A percentile compares a stretch with the other conserved stretches of the same genome.
phyloP scores from a whole-genome alignment of 1,284 basidiomycete species.

The Rhodotorula glutinis region DNA sequence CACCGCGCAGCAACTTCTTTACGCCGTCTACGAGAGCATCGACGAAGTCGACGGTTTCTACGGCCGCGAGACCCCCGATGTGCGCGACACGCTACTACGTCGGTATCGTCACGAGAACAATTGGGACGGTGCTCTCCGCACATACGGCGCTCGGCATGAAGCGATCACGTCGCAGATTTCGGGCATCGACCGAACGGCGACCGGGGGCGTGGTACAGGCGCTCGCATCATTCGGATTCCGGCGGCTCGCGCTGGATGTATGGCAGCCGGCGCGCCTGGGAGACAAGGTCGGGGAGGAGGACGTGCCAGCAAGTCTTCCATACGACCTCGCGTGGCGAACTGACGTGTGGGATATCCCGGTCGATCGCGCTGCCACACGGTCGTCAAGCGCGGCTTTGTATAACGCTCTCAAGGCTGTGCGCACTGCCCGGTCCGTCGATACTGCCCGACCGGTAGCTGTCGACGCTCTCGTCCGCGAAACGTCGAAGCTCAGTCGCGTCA shows the following conservation, averaged over 20 bases:
- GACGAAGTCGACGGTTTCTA: slow-evolving; percentile 98
- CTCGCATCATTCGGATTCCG: slow-evolving; percentile 86
- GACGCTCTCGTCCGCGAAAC: slow-evolving; percentile 59
- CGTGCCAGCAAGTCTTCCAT: slow-evolving; percentile 45
- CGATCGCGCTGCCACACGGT: slow-evolving; percentile 47
- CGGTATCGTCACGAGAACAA: slow-evolving; percentile 88
- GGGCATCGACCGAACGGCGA: slow-evolving; percentile 6
- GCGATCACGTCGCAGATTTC: slow-evolving; percentile 8
- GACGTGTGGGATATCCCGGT: slow-evolving; percentile 89
- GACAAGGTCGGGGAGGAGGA: slow-evolving; percentile 2
- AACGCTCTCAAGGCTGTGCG: slow-evolving; percentile 71
- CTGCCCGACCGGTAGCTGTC: slow-evolving; percentile 56
- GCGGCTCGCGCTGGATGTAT: slow-evolving; percentile 53
- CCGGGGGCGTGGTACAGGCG: slow-evolving; percentile 63
- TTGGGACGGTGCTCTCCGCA: slow-evolving; percentile 84
- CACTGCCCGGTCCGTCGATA: slow-evolving; percentile 61
- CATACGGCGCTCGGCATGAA: slow-evolving; percentile 80
- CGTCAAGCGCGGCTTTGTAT: slow-evolving; percentile 59
- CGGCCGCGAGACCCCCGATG: slow-evolving; percentile 74
- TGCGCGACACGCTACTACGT: slow-evolving; percentile 71
- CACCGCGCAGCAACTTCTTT: slow-evolving; percentile 65
- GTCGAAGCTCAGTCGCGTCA: slow-evolving; percentile 61
- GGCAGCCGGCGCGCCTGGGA: slow-evolving; percentile 29
- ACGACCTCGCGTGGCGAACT: slow-evolving; percentile 82
- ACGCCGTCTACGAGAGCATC: slow-evolving; percentile 88